Evolutionary conservation across 208 protist species (phyloP), one percentile per base, ranked within the genome.

Genomic region (Trypanosoma rangeli): DNA sequence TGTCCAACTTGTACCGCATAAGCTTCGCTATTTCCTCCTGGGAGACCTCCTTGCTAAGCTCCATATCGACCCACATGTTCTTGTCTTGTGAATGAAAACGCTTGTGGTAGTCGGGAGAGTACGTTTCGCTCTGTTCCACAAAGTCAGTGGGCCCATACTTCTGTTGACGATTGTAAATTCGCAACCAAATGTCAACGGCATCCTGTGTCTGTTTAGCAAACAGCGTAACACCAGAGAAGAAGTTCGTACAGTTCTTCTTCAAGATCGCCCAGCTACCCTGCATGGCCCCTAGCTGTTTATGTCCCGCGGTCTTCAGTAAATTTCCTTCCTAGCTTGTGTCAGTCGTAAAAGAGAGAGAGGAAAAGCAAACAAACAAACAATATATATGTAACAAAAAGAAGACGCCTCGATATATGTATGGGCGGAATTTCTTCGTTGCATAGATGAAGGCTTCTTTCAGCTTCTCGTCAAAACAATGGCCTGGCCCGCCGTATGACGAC

Each of bases 21-120:
- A 94, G 78, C 81, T 87, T 70, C 35, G 88, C 89, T 33, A 97
- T 50, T 54, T 97, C 89, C 79, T 90, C 80, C 69, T 87, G 89
- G 35, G 85, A 89, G 29, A 97, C 89, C 66, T 84, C 82, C 70
- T 87, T 85, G 64, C 83, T 92, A 75, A 97, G 90, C 66, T 86
- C 82, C 82, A 73, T 94, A 75, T 97, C 92, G 28, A 97, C 88
- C 89, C 89, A 97, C 84, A 97, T 90, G 80, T 97, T 97, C 74
- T 94, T 94, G 35, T 92, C 79, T 73, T 96, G 89, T 13, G 76
- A 88, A 74, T 87, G 80, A 64, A 86, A 86, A 31, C 87, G 82
- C 79, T 96, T 96, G 84, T 87, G 92, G 82, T 90, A 94, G 73
- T 93, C 89, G 15, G 83, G 82, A 24, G 80, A 85, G 78, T 86